phyloP scores from a whole-genome alignment of 208 protist species.

The Naegleria lovaniensis region DNA sequence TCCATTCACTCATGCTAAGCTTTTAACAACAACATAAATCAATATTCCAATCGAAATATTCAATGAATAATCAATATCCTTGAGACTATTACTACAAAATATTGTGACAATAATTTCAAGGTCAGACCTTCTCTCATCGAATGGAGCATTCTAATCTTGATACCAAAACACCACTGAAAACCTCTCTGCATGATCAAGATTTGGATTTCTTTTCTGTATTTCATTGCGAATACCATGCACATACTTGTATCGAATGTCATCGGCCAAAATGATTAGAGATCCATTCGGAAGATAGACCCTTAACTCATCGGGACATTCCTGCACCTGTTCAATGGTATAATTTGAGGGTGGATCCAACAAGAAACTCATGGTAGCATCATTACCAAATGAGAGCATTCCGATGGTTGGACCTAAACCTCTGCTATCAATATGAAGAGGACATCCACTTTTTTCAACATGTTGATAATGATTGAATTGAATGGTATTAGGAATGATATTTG shows the following conservation, averaged over 20 bases:
- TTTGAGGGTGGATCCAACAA: not conserved
- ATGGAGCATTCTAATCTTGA: slow-evolving; percentile 5
- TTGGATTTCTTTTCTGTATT: not conserved
- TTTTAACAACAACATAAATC: too few species aligned
- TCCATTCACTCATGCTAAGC: too few species aligned
- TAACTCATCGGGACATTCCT: not conserved
- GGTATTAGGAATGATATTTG: not conserved
- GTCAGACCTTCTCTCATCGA: too few species aligned
- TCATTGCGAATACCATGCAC: not conserved
- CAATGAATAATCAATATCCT: too few species aligned
- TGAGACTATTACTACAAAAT: too few species aligned
- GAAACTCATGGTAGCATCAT: not conserved
- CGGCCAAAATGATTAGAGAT: not conserved
- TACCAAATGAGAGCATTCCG: not conserved
- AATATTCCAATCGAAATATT: too few species aligned
- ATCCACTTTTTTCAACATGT: not conserved
- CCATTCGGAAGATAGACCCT: not conserved
- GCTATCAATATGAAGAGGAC: not conserved
- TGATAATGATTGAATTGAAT: slow-evolving; percentile 17
- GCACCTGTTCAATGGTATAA: not conserved
- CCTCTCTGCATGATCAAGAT: not conserved
- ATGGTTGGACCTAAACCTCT: not conserved
- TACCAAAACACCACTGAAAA: slow-evolving; percentile 13
- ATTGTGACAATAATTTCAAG: too few species aligned
- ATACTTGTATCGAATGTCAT: slow-evolving; percentile 2